Evolutionary conservation across 2,329 filamentous ascomycete genomes (phyloP).

Genomic region (Lecanicillium sp.): DNA sequence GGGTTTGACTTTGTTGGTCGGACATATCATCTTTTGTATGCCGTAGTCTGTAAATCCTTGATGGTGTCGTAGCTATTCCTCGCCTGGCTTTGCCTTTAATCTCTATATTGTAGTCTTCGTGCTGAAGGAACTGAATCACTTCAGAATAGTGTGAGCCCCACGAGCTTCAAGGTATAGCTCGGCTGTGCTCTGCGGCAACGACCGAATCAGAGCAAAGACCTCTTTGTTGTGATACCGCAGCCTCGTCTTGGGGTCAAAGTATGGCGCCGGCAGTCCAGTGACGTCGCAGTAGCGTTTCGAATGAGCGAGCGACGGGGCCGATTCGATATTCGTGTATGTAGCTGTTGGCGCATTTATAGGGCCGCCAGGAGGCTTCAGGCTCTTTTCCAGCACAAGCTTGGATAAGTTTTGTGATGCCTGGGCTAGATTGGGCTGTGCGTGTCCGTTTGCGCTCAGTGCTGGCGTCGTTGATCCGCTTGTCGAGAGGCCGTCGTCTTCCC

Average conservation of each 20-base stretch:
- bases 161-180: constrained; percentile 86
- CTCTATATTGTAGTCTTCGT: no score
- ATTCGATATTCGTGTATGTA: constrained; percentile 96
- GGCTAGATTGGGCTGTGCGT: constrained; percentile 62
- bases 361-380: constrained; percentile 35
- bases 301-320: constrained; percentile 77
- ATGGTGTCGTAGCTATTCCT: neutral
- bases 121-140: constrained; percentile 41
- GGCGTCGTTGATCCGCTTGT: constrained; percentile 53
- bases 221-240: constrained; percentile 90
- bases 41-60: neutral
- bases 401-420: constrained; percentile 82
- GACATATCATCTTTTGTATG: constrained; percentile 39
- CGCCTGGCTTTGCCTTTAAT: no score
- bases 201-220: constrained; percentile 76
- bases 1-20: constrained; percentile 93
- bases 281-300: constrained; percentile 92
- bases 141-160: constrained; percentile 87
- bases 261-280: constrained; percentile 84
- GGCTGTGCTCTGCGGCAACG: constrained; percentile 69
- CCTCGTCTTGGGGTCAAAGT: constrained; percentile 90
- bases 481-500: constrained; percentile 41
- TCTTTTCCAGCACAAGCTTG: constrained; percentile 83
- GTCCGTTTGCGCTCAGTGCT: constrained; percentile 29
- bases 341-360: constrained; percentile 51